phyloP scores from a whole-genome alignment of 495 filamentous ascomycete genomes.

The Choiromyces venosus region DNA sequence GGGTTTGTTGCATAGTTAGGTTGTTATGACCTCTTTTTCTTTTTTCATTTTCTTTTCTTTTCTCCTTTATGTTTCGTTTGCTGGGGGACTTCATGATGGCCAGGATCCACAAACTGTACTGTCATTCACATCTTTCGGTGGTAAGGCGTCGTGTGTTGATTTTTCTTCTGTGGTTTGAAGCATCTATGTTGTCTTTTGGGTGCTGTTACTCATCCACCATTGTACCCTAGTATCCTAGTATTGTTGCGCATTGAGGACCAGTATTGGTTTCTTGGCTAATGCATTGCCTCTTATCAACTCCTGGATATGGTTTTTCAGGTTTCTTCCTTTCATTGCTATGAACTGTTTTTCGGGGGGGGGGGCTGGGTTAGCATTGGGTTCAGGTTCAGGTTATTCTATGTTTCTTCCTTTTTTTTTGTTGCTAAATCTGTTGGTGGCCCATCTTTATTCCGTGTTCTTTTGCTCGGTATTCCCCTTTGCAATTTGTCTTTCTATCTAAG shows the following conservation, averaged over 20 bases:
- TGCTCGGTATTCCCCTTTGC: neutral
- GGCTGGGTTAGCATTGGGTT: conserved; percentile 4
- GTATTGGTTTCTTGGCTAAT: neutral
- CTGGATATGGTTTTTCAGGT: neutral
- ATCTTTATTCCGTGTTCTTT: neutral
- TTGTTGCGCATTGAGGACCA: neutral
- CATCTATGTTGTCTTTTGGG: conserved; percentile 28
- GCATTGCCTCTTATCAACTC: neutral
- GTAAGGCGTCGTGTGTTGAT: conserved; percentile 37
- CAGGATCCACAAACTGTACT: conserved; percentile 36
- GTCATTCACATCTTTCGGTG: conserved; percentile 27
- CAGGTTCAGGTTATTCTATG: neutral
- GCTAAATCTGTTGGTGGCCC: neutral
- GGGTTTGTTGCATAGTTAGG: conserved; percentile 39
- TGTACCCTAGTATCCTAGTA: conserved; percentile 35
- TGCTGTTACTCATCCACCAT: conserved; percentile 2
- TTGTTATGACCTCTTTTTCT: conserved; percentile 27
- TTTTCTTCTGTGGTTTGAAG: conserved; percentile 35
- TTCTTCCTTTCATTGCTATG: neutral
- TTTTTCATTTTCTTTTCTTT: conserved; percentile 16
- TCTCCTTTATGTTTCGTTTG: neutral
- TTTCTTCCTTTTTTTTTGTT: neutral
- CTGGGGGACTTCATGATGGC: conserved; percentile 18
- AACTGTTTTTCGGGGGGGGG: neutral
- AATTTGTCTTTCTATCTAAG: neutral